A percentile compares a stretch with the other conserved stretches of the same genome.
phyloP scores from a whole-genome alignment of 2,329 filamentous ascomycete genomes.

The Ophiostoma angusticollis region DNA sequence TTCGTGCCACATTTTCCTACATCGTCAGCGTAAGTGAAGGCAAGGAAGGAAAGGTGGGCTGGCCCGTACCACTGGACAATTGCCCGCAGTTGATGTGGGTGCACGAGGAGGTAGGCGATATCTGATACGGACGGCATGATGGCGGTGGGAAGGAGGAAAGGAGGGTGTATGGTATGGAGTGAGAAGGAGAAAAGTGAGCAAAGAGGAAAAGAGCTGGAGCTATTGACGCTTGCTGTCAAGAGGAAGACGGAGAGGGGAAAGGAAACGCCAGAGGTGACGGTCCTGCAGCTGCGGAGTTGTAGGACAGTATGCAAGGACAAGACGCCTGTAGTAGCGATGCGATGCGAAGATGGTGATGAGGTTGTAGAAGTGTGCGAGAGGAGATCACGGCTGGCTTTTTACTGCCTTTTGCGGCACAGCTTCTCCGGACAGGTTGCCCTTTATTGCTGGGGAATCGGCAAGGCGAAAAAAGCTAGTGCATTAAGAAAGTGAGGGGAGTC shows the following conservation, averaged over 20 bases:
- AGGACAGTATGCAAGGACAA: no score
- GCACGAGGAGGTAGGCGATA: constrained; percentile 58
- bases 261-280: not conserved
- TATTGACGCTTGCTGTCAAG: not conserved
- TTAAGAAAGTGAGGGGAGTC: not conserved
- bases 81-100: constrained; percentile 64
- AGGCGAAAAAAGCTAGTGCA: no score
- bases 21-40: not conserved
- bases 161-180: not conserved
- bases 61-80: constrained; percentile 75
- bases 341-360: constrained; percentile 1
- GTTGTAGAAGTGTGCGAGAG: no score
- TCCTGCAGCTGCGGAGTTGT: no score
- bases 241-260: not conserved
- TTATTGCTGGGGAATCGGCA: no score
- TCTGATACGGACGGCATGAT: constrained; percentile 42
- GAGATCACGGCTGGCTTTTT: no score
- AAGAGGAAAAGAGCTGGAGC: not conserved
- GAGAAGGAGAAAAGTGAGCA: not conserved
- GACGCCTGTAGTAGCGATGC: no score
- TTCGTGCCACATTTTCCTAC: constrained; percentile 93
- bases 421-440: not conserved
- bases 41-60: constrained; percentile 3
- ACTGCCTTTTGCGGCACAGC: no score
- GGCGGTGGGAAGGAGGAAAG: constrained; percentile 12